Conservation (phyloP, 352 stramenopile genomes). For the Phytopythium sindhum region DNA sequence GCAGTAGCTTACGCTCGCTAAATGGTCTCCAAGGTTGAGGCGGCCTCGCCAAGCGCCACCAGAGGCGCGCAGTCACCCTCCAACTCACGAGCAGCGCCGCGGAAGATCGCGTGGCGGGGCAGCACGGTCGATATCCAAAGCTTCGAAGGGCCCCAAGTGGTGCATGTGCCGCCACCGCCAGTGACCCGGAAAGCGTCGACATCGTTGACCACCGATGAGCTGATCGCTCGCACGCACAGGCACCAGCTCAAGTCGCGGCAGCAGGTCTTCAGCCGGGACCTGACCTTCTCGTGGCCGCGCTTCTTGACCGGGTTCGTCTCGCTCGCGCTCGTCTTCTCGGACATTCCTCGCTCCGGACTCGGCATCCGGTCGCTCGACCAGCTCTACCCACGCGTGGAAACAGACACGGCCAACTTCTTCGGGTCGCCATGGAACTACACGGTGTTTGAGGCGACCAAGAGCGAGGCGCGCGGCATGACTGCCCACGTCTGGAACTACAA, state of each 20-base stretch:
- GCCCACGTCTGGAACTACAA: constrained; percentile 35
- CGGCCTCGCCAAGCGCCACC: neutral
- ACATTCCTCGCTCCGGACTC: constrained; percentile 29
- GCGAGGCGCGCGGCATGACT: constrained; percentile 11
- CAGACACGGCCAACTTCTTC: constrained; percentile 13
- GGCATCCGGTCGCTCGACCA: constrained; percentile 1
- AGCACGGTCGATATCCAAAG: neutral
- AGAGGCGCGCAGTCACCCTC: neutral
- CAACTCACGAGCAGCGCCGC: neutral
- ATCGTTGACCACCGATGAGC: neutral
- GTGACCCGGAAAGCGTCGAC: neutral
- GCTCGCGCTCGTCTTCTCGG: constrained; percentile 27
- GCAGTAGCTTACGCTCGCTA: neutral
- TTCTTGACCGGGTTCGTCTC: constrained; percentile 23
- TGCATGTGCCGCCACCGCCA: neutral
- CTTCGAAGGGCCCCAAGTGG: neutral
- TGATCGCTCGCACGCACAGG: constrained; percentile 16
- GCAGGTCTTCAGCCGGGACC: constrained; percentile 19
- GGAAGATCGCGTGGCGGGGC: neutral
- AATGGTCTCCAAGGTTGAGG: neutral
- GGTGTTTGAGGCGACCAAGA: constrained; percentile 18
- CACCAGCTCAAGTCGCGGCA: constrained; percentile 16
- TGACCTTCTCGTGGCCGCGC: constrained; percentile 24
- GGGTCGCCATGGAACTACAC: constrained; percentile 31
- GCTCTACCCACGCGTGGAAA: constrained; percentile 3